Evolutionary conservation across 371 early-diverging fungal species (phyloP).

Genomic region (Apophysomyces elegans): DNA sequence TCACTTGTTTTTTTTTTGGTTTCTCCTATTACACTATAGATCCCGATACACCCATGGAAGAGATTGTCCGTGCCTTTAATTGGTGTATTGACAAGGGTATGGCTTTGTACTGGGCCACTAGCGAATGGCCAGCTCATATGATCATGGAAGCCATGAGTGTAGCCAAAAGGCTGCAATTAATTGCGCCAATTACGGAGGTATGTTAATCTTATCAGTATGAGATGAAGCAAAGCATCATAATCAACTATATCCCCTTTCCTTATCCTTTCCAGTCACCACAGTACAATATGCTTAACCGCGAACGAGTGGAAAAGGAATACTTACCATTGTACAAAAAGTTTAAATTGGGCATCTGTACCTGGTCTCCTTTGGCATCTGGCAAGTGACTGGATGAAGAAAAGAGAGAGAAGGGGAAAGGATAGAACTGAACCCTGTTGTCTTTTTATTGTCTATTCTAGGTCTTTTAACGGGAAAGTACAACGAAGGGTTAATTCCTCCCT

Average conservation of each 20-base stretch:
- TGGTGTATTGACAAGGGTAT: slow-evolving; percentile 82
- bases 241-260: neutral
- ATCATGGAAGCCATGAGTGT: slow-evolving; percentile 79
- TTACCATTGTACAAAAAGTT: slow-evolving; percentile 69
- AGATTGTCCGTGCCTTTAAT: slow-evolving; percentile 87
- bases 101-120: slow-evolving; percentile 88
- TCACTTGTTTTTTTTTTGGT: too few relatives aligned
- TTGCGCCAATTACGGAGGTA: slow-evolving; percentile 69
- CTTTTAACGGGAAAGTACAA: slow-evolving; percentile 83
- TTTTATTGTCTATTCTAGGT: slow-evolving; percentile 22
- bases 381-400: slow-evolving; percentile 3
- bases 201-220: too few relatives aligned
- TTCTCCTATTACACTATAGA: slow-evolving; percentile 22
- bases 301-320: slow-evolving; percentile 81
- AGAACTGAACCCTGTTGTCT: too few relatives aligned
- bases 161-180: slow-evolving; percentile 68
- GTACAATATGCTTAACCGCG: slow-evolving; percentile 88
- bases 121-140: slow-evolving; percentile 86
- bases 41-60: slow-evolving; percentile 78
- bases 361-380: slow-evolving; percentile 84
- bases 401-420: neutral
- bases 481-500: slow-evolving; percentile 66
- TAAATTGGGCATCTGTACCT: slow-evolving; percentile 78
- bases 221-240: too few relatives aligned
- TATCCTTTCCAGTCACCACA: slow-evolving; percentile 75